Conservation (phyloP, 805 yeast species). For the Isabelozyma rhagii region DNA sequence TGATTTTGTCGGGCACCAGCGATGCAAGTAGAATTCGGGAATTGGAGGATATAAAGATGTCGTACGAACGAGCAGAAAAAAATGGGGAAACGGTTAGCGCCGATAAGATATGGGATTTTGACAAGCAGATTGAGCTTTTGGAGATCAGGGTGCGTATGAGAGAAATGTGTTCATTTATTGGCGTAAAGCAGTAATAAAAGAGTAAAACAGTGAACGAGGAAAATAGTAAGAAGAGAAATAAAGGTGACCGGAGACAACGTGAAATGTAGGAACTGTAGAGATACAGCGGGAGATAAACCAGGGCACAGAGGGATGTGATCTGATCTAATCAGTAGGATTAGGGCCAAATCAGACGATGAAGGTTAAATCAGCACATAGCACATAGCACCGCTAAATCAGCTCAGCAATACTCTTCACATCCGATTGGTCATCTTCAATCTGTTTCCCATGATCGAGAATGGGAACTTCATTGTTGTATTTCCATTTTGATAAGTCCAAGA, state of each 20-base stretch:
- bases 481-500: constrained; percentile 40
- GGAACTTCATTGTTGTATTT: constrained; percentile 44
- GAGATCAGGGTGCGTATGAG: constrained; percentile 52
- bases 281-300: not conserved
- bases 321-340: too few species aligned
- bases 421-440: not conserved
- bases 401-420: not conserved
- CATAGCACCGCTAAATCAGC: not conserved
- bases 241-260: too few species aligned
- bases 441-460: constrained; percentile 36
- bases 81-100: constrained; percentile 30
- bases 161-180: constrained; percentile 55
- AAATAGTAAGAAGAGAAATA: too few species aligned
- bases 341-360: too few species aligned
- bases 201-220: too few species aligned
- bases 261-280: not conserved
- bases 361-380: too few species aligned
- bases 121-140: constrained; percentile 45
- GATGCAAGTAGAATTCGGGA: constrained; percentile 48
- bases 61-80: constrained; percentile 42
- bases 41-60: constrained; percentile 43
- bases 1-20: constrained; percentile 64
- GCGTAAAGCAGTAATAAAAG: constrained; percentile 30
- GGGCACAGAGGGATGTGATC: not conserved
- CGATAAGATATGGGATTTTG: constrained; percentile 50